A percentile compares a stretch with the other conserved stretches of the same genome.
Evolutionary conservation across 768 basidiomycete species (phyloP).

Genomic region (Candolleomyces aberdarensis): DNA sequence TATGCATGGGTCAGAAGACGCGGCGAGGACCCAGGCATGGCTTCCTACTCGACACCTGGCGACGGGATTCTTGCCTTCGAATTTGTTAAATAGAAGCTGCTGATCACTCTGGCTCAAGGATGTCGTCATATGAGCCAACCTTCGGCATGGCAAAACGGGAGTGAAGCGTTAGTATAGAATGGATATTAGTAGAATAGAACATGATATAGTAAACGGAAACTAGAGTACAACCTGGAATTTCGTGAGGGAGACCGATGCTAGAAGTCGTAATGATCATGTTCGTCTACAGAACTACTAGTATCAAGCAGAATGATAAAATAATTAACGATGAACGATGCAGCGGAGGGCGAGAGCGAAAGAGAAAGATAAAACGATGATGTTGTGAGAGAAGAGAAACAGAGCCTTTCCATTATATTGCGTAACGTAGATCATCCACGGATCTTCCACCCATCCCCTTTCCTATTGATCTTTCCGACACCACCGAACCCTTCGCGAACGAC

Average conservation of each 20-base stretch:
- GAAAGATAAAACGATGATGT: not conserved
- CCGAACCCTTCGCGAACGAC: slow-evolving; percentile 92
- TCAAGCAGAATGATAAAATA: too few relatives aligned
- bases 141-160: not conserved
- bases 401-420: not conserved
- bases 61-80: too few relatives aligned
- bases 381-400: not conserved
- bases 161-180: too few relatives aligned
- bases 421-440: slow-evolving; percentile 48
- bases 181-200: too few relatives aligned
- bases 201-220: too few relatives aligned
- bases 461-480: slow-evolving; percentile 74
- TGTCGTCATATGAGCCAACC: not conserved
- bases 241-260: too few relatives aligned
- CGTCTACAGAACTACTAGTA: too few relatives aligned
- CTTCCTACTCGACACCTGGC: too few relatives aligned
- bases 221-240: too few relatives aligned
- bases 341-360: too few relatives aligned
- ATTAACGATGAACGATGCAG: too few relatives aligned
- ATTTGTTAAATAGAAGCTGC: not conserved
- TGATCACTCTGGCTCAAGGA: not conserved
- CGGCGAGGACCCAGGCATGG: not conserved
- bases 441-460: slow-evolving; percentile 80
- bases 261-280: too few relatives aligned
- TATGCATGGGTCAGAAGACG: not conserved